Evolutionary conservation across 2,329 filamentous ascomycete genomes (phyloP), one percentile per base, ranked within the genome.

Genomic region (Penicillium sp.): DNA sequence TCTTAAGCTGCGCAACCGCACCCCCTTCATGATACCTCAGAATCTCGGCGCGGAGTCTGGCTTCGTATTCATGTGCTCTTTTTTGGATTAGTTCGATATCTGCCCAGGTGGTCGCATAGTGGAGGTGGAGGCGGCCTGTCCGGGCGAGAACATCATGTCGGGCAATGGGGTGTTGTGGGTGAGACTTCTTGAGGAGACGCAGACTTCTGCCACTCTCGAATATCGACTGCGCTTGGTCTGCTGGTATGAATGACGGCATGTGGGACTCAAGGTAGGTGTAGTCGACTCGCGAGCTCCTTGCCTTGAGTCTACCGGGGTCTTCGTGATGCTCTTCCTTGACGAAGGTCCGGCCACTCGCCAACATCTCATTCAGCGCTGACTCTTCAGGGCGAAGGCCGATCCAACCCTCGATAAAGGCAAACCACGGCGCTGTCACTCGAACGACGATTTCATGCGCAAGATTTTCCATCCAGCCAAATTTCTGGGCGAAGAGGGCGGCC

Each of bases 161-260:
- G 13, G 83, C 81, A 38, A 94, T 74, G 0, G 86, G 84, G 65
- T 95, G 88, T 2, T 84, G 76, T 5, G 88, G 81, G 65, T 94
- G 88, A 59, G 87, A 84, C 20, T 77, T 74, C 60, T 84, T 82
- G 43, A 95, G 76, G 48, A 94, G 84, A 7, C 88, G 82, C 43
- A 95, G 71, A 65, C 88, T 92, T 61, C 81, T 83, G 4, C 89
- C 90, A 3, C 86, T 88, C 66, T 95, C 89, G 57, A 92, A 92
- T n/a, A 94, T 83, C 5, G 79, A 75, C 45, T 81, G 79, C 3
- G 84, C 85, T 58, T 92, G 81, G 51, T 94, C 89, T 5, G 76
- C 68, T 0, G 85, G 81, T 40, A 95, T 78, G 59, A 94, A 94
- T 2, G 79, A 76, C 0, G 89, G 89, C 72, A 94, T 84, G 55